Evolutionary conservation across 805 yeast genomes (phyloP).

Genomic region (Spathaspora sp.): DNA sequence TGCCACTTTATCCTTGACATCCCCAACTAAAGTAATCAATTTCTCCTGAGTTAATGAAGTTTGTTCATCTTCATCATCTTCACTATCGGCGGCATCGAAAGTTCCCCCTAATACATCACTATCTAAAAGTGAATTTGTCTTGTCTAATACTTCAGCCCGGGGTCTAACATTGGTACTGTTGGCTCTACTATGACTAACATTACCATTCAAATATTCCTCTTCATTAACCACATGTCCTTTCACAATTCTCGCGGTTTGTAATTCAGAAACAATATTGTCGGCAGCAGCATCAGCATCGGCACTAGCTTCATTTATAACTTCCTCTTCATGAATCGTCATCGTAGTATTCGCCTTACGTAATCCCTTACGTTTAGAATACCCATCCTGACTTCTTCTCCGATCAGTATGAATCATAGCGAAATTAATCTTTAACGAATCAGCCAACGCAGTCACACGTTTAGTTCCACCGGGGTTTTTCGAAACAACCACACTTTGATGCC

Average conservation of each 20-base stretch:
- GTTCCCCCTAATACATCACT: conserved; percentile 75
- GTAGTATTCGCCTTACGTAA: conserved; percentile 7
- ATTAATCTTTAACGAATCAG: conserved; percentile 93
- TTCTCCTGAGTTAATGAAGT: conserved; percentile 64
- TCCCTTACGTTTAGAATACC: conserved; percentile 40
- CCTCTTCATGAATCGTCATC: conserved; percentile 53
- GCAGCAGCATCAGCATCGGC: neutral
- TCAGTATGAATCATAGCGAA: conserved; percentile 99
- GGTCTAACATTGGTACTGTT: conserved; percentile 1
- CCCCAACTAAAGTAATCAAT: conserved; percentile 93
- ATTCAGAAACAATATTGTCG: conserved; percentile 67
- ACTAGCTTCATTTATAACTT: conserved; percentile 46
- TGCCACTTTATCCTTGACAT: conserved; percentile 87
- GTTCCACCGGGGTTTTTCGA: conserved; percentile 99
- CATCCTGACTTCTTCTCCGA: conserved; percentile 83
- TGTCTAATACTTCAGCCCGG: neutral
- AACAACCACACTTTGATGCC: conserved; percentile 87
- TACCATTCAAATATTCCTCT: conserved; percentile 39
- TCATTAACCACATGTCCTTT: conserved; percentile 97
- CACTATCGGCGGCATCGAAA: conserved; percentile 68
- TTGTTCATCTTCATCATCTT: conserved; percentile 86
- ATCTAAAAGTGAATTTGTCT: conserved; percentile 15
- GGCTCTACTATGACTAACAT: conserved; percentile 1
- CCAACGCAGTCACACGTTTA: conserved; percentile 93
- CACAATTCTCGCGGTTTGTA: conserved; percentile 94